phyloP scores from a whole-genome alignment of 257 asterid species.

The Eucommia ulmoides region DNA sequence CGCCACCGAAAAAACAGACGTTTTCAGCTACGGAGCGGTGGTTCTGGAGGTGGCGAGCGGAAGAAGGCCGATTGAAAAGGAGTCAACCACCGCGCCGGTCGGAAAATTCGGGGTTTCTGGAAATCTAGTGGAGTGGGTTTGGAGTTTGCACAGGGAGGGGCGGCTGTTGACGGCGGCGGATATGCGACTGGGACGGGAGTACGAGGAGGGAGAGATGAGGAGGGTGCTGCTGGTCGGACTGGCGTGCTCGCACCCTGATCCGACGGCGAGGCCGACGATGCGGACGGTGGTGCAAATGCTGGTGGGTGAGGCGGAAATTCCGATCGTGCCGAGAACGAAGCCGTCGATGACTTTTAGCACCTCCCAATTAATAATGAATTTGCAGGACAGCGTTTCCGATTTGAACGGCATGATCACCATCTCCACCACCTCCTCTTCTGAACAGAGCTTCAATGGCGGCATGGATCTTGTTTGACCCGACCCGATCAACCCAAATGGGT shows the following conservation, averaged over 20 bases:
- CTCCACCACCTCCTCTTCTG: slow-evolving; percentile 63
- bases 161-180: slow-evolving; percentile 42
- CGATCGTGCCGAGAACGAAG: slow-evolving; percentile 50
- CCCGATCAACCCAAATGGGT: background rate
- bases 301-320: slow-evolving; percentile 57
- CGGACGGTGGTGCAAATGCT: slow-evolving; percentile 71
- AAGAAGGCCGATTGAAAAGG: slow-evolving; percentile 66
- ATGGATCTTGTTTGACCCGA: slow-evolving; percentile 14
- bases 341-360: slow-evolving; percentile 66
- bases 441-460: slow-evolving; percentile 32
- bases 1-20: slow-evolving; percentile 68
- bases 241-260: slow-evolving; percentile 74
- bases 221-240: slow-evolving; percentile 51
- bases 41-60: slow-evolving; percentile 83
- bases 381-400: slow-evolving; percentile 74
- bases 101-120: slow-evolving; percentile 29
- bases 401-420: slow-evolving; percentile 51
- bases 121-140: slow-evolving; percentile 78
- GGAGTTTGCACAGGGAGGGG: slow-evolving; percentile 65
- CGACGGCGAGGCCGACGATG: slow-evolving; percentile 64
- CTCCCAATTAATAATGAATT: slow-evolving; percentile 42
- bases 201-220: slow-evolving; percentile 49
- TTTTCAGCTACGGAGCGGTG: slow-evolving; percentile 73
- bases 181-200: slow-evolving; percentile 37
- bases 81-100: slow-evolving; percentile 26